Base-by-base conservation (phyloP, 495 filamentous ascomycete genomes). In the Penicillium coprophilum region DNA sequence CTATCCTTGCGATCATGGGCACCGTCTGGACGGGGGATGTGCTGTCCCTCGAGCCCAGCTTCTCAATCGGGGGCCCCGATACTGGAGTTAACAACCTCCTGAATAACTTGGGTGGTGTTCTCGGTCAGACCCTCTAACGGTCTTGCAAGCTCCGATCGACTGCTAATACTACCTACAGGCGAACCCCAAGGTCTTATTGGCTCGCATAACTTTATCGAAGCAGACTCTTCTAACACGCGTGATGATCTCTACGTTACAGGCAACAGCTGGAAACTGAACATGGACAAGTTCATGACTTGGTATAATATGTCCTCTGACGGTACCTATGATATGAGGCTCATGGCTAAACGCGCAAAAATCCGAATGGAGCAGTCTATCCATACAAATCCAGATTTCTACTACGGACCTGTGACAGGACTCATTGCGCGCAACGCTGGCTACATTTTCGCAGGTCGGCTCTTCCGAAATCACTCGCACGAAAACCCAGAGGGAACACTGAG, bases 171-270 rank as follows among this genome's bases (percentile, higher is more conserved):
- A 27, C 28, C 8, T 43, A 2, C 38, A 71, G 69, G 69, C 27
- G 57, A 66, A 17, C 77, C 78, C 15, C 63, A 68, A 41, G 80
- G 81, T 20, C 66, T 86, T 6, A 72, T 70, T 41, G 78, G 78
- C 46, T 80, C 75, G 4, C 83, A 85, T 60, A 82, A 80, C 62
- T 79, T 80, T 31, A 79, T 80, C 59, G 83, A 86, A 65, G 59
- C 71, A 6, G 82, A 87, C 62, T 76, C 70, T 12, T 85, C 81
- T 34, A 74, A 82, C 9, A 81, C 79, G 0, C 75, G 78, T 12
- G 74, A 75, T 13, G 81, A 85, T 48, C 71, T 79, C 15, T 83
- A 81, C 51, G 59, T 76, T 27, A 75, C 71, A 13, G 77, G 76
- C 24, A 76, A 76, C 55, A 72, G 65, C 53, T 64, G 67, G 53